phyloP scores from a whole-genome alignment of 768 basidiomycete genomes.

The Gymnopilus dilepis region DNA sequence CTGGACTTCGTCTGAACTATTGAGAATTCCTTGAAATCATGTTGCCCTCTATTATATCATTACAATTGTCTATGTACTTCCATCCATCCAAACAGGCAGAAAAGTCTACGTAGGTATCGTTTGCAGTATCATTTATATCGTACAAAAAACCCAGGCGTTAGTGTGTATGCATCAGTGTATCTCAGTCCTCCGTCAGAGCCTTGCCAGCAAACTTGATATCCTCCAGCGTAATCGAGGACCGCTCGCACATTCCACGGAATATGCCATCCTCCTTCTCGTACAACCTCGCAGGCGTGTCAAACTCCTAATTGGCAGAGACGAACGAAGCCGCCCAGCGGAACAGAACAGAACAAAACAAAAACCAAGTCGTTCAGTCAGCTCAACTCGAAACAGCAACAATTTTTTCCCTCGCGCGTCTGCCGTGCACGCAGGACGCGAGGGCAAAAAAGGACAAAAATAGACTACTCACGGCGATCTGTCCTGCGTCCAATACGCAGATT shows the following conservation, averaged over 20 bases:
- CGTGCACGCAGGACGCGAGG: too few species aligned
- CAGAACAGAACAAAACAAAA: neutral
- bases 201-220: constrained; percentile 61
- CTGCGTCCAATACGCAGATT: constrained; percentile 86
- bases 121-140: neutral
- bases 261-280: constrained; percentile 64
- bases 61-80: neutral
- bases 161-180: too few species aligned
- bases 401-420: constrained; percentile 3
- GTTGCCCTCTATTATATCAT: constrained; percentile 10
- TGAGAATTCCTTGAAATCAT: neutral
- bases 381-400: too few species aligned
- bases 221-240: constrained; percentile 73
- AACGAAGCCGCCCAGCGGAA: neutral
- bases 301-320: constrained; percentile 53
- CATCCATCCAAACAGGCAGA: neutral
- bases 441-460: neutral
- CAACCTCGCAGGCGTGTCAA: constrained; percentile 76
- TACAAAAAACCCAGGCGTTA: neutral
- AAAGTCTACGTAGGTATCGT: neutral
- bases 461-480: constrained; percentile 70
- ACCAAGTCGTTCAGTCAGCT: neutral
- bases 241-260: constrained; percentile 87
- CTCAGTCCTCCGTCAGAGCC: constrained; percentile 14
- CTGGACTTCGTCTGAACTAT: too few species aligned